Evolutionary conservation across 2,329 filamentous ascomycete genomes (phyloP), one percentile per base, ranked within the genome.

Genomic region (Paraphaeosphaeria sporulosa): DNA sequence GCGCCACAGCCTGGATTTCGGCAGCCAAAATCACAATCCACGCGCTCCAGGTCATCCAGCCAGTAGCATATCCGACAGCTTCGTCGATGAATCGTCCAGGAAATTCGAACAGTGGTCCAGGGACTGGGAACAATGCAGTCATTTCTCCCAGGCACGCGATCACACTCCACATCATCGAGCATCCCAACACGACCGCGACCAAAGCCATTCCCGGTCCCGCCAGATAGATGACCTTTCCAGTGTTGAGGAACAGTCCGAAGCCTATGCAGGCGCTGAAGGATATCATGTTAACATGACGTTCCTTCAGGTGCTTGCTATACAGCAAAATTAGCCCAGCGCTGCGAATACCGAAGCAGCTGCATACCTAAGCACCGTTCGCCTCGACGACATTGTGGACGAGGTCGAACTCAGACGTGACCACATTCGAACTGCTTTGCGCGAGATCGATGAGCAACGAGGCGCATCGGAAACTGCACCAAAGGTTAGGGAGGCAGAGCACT

Each of bases 41-140:
- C 0, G 93, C 93, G 1, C 93, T 93, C 80, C 79, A 82, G 27
- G 77, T 71, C 65, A 82, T 81, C 81, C 81, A 83, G 2, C 79
- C 80, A 17, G 76, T 77, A 1, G 80, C 79, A 68, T 80, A 82
- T 36, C 80, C 80, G 21, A 82, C 73, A 30, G 78, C 78, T 67
- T 80, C 75, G 72, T 97, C 93, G 19, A 97, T 80, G 71, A 97
- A 97, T 13, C 94, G 87, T 25, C 92, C 96, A 10, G 93, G 94
- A 79, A 93, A 97, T 9, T 92, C 89, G 2, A 93, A 91, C 71
- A 97, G 96, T 1, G 93, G 95, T 44, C 94, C 94, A 32, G 93
- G 91, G 19, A 97, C 90, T 1, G 94, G 94, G 70, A 93, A 97
- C 4, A 93, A 81, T 32, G 96, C 93, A 13, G 93, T 92, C 77